These are phyloP conservation scores for Taxillus chinensis DNA, from an alignment of 164 flowering plant species.

Conservation along the genomic window DNA sequence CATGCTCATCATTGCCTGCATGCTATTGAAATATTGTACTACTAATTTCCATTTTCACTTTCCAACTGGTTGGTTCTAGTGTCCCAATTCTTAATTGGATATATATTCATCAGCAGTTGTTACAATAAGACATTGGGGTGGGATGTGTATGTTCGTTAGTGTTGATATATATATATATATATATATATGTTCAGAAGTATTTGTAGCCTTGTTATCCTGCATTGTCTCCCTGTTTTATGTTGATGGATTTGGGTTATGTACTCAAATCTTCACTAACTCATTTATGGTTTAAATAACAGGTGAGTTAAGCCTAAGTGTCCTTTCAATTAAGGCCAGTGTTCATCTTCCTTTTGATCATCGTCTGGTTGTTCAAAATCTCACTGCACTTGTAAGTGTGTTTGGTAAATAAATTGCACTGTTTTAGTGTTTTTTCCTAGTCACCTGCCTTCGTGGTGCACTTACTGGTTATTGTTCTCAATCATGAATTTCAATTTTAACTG, in stretches of 20 bases:
- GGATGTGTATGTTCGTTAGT: too few species aligned
- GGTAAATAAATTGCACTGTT: neutral
- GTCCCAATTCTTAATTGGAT: too few species aligned
- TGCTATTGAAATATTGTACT: neutral
- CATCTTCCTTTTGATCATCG: conserved; percentile 81
- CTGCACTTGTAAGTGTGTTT: conserved; percentile 46
- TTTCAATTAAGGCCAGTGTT: conserved; percentile 71
- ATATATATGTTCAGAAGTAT: too few species aligned
- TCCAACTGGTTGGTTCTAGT: neutral
- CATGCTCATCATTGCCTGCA: neutral
- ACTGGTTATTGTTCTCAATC: too few species aligned
- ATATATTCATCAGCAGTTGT: too few species aligned
- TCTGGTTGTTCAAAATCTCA: conserved; percentile 71
- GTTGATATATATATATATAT: too few species aligned
- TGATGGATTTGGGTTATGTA: neutral
- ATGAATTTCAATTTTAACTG: too few species aligned
- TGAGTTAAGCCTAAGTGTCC: conserved; percentile 49
- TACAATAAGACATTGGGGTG: too few species aligned
- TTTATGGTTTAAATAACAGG: conserved; percentile 29
- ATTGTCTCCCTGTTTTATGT: neutral
- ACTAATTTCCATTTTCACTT: neutral
- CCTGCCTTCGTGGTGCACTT: too few species aligned
- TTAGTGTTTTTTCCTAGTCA: neutral
- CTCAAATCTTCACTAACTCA: neutral
- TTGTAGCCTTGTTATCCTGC: neutral